These are phyloP conservation scores for Ogataea paradorogensis DNA, from an alignment of 805 yeast genomes.

Conservation along the genomic window DNA sequence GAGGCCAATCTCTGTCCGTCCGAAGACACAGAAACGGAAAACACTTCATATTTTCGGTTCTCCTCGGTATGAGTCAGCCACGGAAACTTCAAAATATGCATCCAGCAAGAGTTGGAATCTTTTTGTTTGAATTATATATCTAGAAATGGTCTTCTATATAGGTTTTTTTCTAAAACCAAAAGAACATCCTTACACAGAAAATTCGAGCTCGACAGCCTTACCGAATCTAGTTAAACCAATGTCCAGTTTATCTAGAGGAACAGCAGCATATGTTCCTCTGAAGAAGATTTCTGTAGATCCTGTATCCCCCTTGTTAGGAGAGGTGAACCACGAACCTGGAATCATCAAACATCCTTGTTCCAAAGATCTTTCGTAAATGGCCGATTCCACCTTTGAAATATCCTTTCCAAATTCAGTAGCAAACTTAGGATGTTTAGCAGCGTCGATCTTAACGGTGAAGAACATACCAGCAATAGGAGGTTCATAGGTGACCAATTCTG, in stretches of 20 bases:
- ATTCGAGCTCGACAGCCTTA: slow-evolving; percentile 58
- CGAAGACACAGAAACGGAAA: slow-evolving; percentile 74
- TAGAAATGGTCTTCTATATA: background rate
- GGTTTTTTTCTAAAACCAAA: background rate
- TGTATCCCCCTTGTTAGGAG: slow-evolving; percentile 47
- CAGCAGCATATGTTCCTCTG: slow-evolving; percentile 89
- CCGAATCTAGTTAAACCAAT: slow-evolving; percentile 68
- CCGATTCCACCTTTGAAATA: slow-evolving; percentile 61
- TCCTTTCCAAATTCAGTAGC: slow-evolving; percentile 53
- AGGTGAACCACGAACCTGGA: slow-evolving; percentile 81
- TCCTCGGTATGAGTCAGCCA: slow-evolving; percentile 80
- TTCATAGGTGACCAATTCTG: slow-evolving; percentile 40
- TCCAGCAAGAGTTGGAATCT: slow-evolving; percentile 20
- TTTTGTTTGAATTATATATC: slow-evolving; percentile 1
- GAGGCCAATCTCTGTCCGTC: slow-evolving; percentile 87
- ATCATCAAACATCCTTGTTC: slow-evolving; percentile 65
- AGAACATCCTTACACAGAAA: slow-evolving; percentile 18
- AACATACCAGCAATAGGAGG: slow-evolving; percentile 89
- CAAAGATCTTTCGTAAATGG: slow-evolving; percentile 60
- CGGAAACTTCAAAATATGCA: slow-evolving; percentile 67
- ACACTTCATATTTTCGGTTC: slow-evolving; percentile 76
- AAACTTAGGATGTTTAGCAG: slow-evolving; percentile 76
- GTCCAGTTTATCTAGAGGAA: slow-evolving; percentile 60
- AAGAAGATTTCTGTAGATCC: slow-evolving; percentile 56
- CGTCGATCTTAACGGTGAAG: slow-evolving; percentile 70